Conservation (phyloP, 768 basidiomycete species). For the Melanogaster broomeanus region DNA sequence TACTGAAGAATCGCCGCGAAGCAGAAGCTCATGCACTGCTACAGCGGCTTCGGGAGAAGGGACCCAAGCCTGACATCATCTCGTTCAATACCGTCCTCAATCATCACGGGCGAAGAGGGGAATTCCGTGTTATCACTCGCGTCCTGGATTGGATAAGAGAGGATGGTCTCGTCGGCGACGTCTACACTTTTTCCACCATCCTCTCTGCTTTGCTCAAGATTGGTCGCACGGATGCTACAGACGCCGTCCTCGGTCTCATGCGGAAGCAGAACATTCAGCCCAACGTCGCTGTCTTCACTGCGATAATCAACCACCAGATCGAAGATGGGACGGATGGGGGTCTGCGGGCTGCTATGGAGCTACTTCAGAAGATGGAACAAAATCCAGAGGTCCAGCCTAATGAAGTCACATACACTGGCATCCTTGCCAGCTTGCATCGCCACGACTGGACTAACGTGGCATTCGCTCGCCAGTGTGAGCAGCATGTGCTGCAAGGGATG, state of each 20-base stretch:
- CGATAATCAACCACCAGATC: slow-evolving; percentile 78
- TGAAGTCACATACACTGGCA: slow-evolving; percentile 80
- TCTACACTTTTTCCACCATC: slow-evolving; percentile 85
- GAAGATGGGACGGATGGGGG: slow-evolving; percentile 52
- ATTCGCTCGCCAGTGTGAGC: slow-evolving; percentile 47
- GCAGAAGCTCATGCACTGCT: slow-evolving; percentile 45
- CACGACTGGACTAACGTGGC: slow-evolving; percentile 49
- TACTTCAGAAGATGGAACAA: slow-evolving; percentile 77
- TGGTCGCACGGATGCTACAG: slow-evolving; percentile 65
- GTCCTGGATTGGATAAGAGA: slow-evolving; percentile 59
- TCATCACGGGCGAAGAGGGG: slow-evolving; percentile 60
- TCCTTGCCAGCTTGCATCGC: slow-evolving; percentile 73
- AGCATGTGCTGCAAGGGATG: slow-evolving; percentile 61
- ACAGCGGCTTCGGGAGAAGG: slow-evolving; percentile 44
- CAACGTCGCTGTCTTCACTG: slow-evolving; percentile 74
- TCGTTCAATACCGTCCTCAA: slow-evolving; percentile 83
- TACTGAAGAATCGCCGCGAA: slow-evolving; percentile 49
- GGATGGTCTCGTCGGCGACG: slow-evolving; percentile 64
- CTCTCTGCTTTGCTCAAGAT: slow-evolving; percentile 75
- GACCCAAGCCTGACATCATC: slow-evolving; percentile 68
- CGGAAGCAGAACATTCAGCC: slow-evolving; percentile 68
- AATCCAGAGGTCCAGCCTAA: slow-evolving; percentile 56
- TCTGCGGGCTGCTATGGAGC: slow-evolving; percentile 62
- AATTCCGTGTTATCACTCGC: slow-evolving; percentile 61
- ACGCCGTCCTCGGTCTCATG: slow-evolving; percentile 73